These are phyloP conservation scores for Mitosporidium daphniae DNA, from an alignment of 371 early-diverging fungal species.

Conservation along the genomic window DNA sequence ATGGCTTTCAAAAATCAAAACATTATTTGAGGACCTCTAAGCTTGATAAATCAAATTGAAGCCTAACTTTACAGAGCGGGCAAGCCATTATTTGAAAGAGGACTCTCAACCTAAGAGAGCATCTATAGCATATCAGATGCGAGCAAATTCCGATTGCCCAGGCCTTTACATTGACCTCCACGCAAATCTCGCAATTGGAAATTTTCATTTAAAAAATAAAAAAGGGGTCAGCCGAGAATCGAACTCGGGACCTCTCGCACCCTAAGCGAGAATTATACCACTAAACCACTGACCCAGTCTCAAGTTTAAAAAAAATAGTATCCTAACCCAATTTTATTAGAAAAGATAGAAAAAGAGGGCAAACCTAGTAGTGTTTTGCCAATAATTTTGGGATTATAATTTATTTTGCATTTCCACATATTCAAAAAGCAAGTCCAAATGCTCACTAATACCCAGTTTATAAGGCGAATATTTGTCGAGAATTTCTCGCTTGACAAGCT, in stretches of 20 bases:
- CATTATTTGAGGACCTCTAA: slow-evolving; percentile 1
- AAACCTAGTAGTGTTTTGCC: too few relatives aligned
- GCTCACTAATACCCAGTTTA: too few relatives aligned
- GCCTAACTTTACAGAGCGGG: slow-evolving; percentile 42
- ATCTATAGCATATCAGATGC: slow-evolving; percentile 51
- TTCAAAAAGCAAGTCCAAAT: too few relatives aligned
- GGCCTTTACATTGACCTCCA: slow-evolving; percentile 27
- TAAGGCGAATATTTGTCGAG: too few relatives aligned
- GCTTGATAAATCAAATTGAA: neutral
- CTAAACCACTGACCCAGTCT: slow-evolving; percentile 9
- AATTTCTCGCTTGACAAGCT: too few relatives aligned
- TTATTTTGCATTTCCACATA: too few relatives aligned
- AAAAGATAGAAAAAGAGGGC: too few relatives aligned
- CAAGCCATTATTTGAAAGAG: slow-evolving; percentile 40
- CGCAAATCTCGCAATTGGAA: slow-evolving; percentile 46
- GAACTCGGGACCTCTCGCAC: slow-evolving; percentile 14
- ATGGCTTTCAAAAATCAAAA: neutral
- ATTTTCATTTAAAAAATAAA: too few relatives aligned
- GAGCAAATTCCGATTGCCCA: slow-evolving; percentile 56
- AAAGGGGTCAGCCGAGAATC: slow-evolving; percentile 6
- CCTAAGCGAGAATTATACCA: slow-evolving; percentile 14
- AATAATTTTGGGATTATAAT: too few relatives aligned
- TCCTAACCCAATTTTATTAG: too few relatives aligned
- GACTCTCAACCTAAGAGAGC: slow-evolving; percentile 43
- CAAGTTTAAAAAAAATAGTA: neutral